These are phyloP conservation scores for Rubus parviflorus DNA, from an alignment of 306 rosid genomes.

Conservation along the genomic window DNA sequence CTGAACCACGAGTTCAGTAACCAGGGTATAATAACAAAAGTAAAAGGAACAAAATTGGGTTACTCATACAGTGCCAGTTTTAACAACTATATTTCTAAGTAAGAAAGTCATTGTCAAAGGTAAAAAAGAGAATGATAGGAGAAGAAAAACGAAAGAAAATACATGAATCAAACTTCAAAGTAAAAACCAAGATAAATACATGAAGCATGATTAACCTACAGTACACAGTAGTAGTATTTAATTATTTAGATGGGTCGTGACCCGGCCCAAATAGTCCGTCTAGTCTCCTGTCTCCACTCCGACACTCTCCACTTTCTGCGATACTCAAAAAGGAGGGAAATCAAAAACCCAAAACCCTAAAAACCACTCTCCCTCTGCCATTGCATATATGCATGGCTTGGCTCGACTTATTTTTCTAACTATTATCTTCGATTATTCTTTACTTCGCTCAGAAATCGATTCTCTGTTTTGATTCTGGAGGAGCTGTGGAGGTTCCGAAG, in stretches of 20 bases:
- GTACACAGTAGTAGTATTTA: too few relatives aligned
- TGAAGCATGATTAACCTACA: too few relatives aligned
- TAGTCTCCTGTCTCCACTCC: background rate
- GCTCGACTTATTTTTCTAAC: background rate
- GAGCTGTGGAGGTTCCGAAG: conserved; percentile 14
- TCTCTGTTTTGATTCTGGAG: conserved; percentile 8
- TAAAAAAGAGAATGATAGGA: too few relatives aligned
- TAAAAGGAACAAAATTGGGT: too few relatives aligned
- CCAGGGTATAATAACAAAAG: too few relatives aligned
- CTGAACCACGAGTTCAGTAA: too few relatives aligned
- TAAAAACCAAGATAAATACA: too few relatives aligned
- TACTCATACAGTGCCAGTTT: too few relatives aligned
- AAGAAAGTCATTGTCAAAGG: too few relatives aligned
- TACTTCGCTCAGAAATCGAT: background rate
- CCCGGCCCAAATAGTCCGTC: conserved; percentile 22
- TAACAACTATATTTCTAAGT: too few relatives aligned
- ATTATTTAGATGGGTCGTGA: background rate
- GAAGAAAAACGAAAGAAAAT: too few relatives aligned
- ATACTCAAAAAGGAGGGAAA: conserved; percentile 57
- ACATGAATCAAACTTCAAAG: too few relatives aligned
- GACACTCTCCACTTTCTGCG: conserved; percentile 1
- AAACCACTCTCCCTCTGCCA: conserved; percentile 9
- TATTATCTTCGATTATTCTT: background rate
- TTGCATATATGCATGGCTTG: conserved; percentile 2
- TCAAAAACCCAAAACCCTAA: conserved; percentile 46